Evolutionary conservation across 2,329 filamentous ascomycete genomes (phyloP), one percentile per base, ranked within the genome.

Genomic region (Penicillium janthinellum): DNA sequence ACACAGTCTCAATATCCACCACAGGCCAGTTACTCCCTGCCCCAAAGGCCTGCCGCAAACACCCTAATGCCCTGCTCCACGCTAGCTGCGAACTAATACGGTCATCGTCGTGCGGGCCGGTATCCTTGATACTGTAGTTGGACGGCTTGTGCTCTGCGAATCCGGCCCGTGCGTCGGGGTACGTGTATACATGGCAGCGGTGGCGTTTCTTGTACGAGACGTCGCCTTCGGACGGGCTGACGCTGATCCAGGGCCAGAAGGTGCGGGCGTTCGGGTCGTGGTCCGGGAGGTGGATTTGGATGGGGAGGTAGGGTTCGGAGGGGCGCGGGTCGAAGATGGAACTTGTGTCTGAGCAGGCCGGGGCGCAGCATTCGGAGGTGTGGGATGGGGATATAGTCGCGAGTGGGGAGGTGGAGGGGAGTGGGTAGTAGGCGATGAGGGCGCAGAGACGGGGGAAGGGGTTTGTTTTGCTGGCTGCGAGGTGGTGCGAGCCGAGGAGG

Each of bases 81-180:
- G 89, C 88, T 20, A 91, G 70, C 10, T 83, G 82, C 2, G 88
- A 84, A 0, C 82, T 82, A 8, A 89, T 79, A 6, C 54, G 35
- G 14, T 66, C 65, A 35, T 56, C 7, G 8, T 60, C 44, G 35
- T 38, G 31, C n/a, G 44, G 54, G 3, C 42, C 44, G 12, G 1
- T 17, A n/a, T 57, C 56, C 25, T 22, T 47, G 17, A 55, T 55
- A 38, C 50, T 50, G 5, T 35, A 49, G 14, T 65, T 86, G 89
- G 63, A 86, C 82, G 2, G 88, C 82, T 12, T 88, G 70, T 48
- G 80, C 73, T 91, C 88, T 0, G 88, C 89, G 60, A 92, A 92
- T 0, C 90, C 89, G 0, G 84, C 73, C 42, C 83, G 76, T 0
- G 75, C 83, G 54, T 81, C 80, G 2, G 82, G 79, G 69, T 88